phyloP scores from a whole-genome alignment of 2,329 filamentous ascomycete genomes.

The Neopestalotiopsis sp. region DNA sequence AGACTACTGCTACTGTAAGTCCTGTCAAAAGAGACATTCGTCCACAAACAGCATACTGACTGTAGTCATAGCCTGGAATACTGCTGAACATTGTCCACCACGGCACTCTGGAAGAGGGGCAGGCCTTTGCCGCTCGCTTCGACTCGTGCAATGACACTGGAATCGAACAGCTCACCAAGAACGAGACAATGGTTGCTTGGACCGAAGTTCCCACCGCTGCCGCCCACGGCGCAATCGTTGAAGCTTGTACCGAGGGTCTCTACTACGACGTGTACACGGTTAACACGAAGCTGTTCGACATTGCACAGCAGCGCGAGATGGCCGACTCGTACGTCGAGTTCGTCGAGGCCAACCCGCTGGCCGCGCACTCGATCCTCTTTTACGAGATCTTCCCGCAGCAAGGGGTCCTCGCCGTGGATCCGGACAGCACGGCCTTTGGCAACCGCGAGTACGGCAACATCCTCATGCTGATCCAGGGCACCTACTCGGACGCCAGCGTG shows the following conservation, averaged over 20 bases:
- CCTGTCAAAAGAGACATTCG: background rate
- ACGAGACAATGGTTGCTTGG: slow-evolving; percentile 1
- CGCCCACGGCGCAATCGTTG: background rate
- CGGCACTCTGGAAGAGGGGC: background rate
- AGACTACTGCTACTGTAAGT: background rate
- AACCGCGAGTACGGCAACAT: slow-evolving; percentile 1
- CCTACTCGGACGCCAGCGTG: background rate
- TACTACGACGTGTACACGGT: slow-evolving; percentile 6
- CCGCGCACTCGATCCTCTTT: background rate
- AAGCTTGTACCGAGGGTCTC: background rate
- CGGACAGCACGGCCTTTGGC: slow-evolving; percentile 1
- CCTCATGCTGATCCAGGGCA: background rate
- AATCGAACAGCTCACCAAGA: background rate
- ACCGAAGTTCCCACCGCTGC: background rate
- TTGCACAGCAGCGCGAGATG: background rate
- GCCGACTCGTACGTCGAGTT: background rate
- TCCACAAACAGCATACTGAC: background rate
- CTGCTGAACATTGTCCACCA: slow-evolving; percentile 1
- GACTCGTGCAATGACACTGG: background rate
- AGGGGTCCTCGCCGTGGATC: background rate
- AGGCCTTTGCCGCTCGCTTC: background rate
- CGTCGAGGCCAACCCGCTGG: background rate
- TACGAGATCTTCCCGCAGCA: background rate
- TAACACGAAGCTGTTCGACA: slow-evolving; percentile 1
- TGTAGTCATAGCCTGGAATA: background rate